Conservation (phyloP, 177 flowering plant genomes). For the Vitis hybrid region DNA sequence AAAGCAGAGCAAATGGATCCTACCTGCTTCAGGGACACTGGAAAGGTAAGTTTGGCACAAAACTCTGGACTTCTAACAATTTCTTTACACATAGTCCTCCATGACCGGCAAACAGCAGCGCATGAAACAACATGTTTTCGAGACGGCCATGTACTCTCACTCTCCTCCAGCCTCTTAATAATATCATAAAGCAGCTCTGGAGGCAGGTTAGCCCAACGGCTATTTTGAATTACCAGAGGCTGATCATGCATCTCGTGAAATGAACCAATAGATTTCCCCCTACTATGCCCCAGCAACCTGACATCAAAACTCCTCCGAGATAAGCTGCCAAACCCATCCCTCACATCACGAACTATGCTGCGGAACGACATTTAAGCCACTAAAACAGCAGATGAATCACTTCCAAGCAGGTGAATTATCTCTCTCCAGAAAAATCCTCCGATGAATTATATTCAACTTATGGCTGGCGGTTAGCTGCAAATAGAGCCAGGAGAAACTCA, state of each 20-base stretch:
- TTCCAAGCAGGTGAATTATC: neutral
- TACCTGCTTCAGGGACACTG: conserved; percentile 68
- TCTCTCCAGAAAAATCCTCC: neutral
- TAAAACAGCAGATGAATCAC: neutral
- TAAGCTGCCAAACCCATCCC: conserved; percentile 59
- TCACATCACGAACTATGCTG: conserved; percentile 53
- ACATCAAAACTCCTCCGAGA: conserved; percentile 51
- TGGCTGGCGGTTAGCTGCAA: neutral
- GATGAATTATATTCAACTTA: neutral
- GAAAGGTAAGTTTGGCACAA: conserved; percentile 69
- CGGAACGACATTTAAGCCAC: conserved; percentile 34
- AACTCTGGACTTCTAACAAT: conserved; percentile 60
- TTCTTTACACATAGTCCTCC: conserved; percentile 70
- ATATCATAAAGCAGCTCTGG: conserved; percentile 67
- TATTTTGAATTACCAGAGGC: conserved; percentile 30
- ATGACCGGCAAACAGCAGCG: conserved; percentile 68
- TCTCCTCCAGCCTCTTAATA: conserved; percentile 66
- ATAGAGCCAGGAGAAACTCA: neutral
- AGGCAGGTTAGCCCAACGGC: conserved; percentile 66
- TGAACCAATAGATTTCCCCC: conserved; percentile 35
- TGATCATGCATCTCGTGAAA: conserved; percentile 27
- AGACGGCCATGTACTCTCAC: conserved; percentile 74
- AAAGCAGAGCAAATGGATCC: neutral
- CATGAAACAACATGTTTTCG: conserved; percentile 66
- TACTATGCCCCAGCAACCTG: conserved; percentile 32